A percentile compares a stretch with the other conserved stretches of the same genome.
Conservation (phyloP, 257 asterid genomes). For the Haberlea rhodopensis region DNA sequence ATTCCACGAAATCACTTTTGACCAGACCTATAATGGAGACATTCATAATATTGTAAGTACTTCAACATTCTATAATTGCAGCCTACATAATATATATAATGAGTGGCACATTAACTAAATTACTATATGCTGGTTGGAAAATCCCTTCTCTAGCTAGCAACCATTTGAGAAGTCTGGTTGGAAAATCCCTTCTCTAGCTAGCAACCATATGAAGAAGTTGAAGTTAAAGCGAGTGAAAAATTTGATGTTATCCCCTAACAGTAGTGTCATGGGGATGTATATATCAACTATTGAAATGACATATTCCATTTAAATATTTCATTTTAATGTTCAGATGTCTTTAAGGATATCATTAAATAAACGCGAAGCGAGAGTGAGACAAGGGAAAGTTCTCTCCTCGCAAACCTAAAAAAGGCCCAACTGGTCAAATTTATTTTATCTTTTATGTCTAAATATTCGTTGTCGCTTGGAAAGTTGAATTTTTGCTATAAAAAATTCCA, state of each 20-base stretch:
- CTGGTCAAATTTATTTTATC: no score
- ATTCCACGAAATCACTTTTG: constrained; percentile 53
- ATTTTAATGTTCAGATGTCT: no score
- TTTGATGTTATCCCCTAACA: no score
- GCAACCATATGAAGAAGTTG: constrained; percentile 30
- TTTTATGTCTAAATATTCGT: no score
- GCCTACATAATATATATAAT: constrained; percentile 19
- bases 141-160: constrained; percentile 7
- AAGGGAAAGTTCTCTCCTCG: constrained; percentile 27
- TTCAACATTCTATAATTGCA: constrained; percentile 34
- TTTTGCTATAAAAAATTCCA: no score
- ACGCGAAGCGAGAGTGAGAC: constrained; percentile 27
- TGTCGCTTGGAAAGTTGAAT: no score
- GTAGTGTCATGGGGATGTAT: no score
- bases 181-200: no score
- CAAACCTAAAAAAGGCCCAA: constrained; percentile 24
- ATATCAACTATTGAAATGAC: no score
- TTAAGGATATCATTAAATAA: no score
- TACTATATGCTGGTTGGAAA: constrained; percentile 16
- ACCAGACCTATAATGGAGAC: constrained; percentile 40
- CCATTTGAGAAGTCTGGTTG: no score
- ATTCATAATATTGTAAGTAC: constrained; percentile 12
- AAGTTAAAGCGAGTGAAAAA: constrained; percentile 15
- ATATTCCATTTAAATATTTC: no score
- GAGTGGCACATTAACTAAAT: constrained; percentile 34